These are phyloP conservation scores for Colletotrichum aenigma DNA, from an alignment of 2,329 filamentous ascomycete species.

Conservation along the genomic window DNA sequence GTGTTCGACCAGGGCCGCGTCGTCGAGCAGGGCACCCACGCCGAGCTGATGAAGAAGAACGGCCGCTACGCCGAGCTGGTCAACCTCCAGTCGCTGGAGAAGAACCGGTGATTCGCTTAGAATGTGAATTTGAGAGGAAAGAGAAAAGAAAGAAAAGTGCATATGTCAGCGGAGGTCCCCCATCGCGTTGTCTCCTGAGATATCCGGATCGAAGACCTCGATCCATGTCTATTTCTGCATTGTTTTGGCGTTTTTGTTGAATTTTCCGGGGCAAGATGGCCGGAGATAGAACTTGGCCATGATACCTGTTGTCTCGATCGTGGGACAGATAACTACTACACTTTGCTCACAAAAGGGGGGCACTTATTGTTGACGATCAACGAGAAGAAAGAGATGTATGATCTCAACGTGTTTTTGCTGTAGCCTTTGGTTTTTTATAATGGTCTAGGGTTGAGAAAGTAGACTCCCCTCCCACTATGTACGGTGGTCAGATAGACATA, in stretches of 20 bases:
- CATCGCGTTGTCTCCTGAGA: neutral
- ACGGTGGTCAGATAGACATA: neutral
- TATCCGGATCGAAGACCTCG: constrained; percentile 11
- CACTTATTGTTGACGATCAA: neutral
- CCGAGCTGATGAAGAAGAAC: constrained; percentile 70
- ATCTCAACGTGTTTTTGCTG: neutral
- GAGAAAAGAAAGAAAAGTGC: neutral
- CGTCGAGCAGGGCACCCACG: constrained; percentile 83
- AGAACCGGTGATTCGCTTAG: constrained; percentile 38
- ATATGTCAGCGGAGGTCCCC: neutral
- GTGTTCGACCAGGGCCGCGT: constrained; percentile 92
- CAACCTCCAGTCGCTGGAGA: constrained; percentile 78
- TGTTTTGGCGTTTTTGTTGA: constrained; percentile 6
- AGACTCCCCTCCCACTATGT: neutral
- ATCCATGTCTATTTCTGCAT: constrained; percentile 17
- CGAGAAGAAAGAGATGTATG: neutral
- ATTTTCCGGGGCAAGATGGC: neutral
- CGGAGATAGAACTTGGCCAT: neutral
- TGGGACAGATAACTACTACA: neutral
- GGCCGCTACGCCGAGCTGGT: constrained; percentile 81
- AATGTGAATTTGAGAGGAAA: neutral
- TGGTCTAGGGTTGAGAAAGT: constrained; percentile 1
- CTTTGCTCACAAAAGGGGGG: neutral
- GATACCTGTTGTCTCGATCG: neutral
- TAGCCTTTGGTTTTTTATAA: neutral